Conservation (phyloP, 805 yeast species). For the Cyberlindnera subsufficiens region DNA sequence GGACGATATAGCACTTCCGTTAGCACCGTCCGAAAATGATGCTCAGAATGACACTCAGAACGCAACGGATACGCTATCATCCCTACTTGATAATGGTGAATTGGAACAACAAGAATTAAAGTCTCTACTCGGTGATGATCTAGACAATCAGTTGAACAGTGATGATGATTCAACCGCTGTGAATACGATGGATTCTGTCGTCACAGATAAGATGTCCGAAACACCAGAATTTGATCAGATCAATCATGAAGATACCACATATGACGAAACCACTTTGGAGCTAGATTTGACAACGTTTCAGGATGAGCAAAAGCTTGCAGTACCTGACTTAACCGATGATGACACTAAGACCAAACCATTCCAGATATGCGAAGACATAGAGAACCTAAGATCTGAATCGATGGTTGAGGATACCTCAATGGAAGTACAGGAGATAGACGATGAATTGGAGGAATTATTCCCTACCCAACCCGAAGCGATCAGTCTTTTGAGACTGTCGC, state of each 20-base stretch:
- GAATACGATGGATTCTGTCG: background rate
- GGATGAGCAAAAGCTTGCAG: background rate
- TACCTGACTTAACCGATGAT: background rate
- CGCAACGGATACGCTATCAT: slow-evolving; percentile 13
- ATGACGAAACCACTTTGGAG: background rate
- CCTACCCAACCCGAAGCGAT: slow-evolving; percentile 24
- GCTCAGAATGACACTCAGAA: slow-evolving; percentile 4
- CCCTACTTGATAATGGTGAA: background rate
- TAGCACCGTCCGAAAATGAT: slow-evolving; percentile 8
- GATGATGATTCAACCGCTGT: background rate
- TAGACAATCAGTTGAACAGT: background rate
- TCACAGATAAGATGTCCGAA: background rate
- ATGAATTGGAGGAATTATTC: slow-evolving; percentile 23
- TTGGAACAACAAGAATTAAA: background rate
- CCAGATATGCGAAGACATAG: background rate
- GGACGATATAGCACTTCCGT: slow-evolving; percentile 1
- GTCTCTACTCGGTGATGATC: background rate
- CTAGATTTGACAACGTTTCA: background rate
- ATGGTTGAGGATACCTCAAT: slow-evolving; percentile 5
- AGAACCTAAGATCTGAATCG: slow-evolving; percentile 1
- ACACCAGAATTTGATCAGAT: background rate
- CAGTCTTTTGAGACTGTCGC: slow-evolving; percentile 13
- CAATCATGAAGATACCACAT: background rate
- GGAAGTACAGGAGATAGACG: slow-evolving; percentile 16
- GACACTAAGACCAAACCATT: background rate